A percentile compares a stretch with the other conserved stretches of the same genome.
These are phyloP conservation scores for Nigrospora oryzae DNA, from an alignment of 2,329 filamentous ascomycete species.

Conservation along the genomic window DNA sequence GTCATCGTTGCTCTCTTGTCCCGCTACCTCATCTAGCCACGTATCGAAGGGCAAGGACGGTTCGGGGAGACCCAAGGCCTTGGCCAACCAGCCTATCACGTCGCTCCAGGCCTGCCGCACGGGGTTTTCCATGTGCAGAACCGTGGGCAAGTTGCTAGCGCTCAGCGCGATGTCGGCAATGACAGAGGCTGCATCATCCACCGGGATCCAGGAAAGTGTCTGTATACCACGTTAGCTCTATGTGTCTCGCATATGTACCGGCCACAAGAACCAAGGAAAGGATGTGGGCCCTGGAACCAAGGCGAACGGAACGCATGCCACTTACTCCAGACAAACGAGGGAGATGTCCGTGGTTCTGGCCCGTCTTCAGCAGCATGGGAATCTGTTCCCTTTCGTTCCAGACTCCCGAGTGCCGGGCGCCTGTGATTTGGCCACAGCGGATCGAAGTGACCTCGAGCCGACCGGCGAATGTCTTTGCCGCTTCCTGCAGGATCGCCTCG, in stretches of 20 bases:
- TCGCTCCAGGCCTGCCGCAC: neutral
- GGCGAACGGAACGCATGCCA: neutral
- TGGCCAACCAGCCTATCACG: neutral
- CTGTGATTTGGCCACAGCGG: constrained; percentile 12
- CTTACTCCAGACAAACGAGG: constrained; percentile 3
- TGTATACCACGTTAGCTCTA: neutral
- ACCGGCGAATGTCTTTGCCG: constrained; percentile 1
- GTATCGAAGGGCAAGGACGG: neutral
- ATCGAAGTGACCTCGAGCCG: constrained; percentile 8
- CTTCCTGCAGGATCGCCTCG: constrained; percentile 11
- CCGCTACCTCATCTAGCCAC: neutral
- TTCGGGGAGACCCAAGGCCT: neutral
- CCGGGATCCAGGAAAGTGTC: neutral
- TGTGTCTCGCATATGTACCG: no score
- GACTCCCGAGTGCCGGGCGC: constrained; percentile 6
- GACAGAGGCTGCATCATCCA: neutral
- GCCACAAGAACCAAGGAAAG: no score
- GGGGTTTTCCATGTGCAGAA: neutral
- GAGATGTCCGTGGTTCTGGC: constrained; percentile 7
- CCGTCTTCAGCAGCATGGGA: constrained; percentile 10
- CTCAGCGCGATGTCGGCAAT: neutral
- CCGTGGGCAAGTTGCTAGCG: neutral
- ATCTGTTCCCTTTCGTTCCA: constrained; percentile 13
- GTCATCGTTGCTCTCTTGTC: constrained; percentile 7
- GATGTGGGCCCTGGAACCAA: no score